These are phyloP conservation scores for Coniosporium apollinis DNA, from an alignment of 495 filamentous ascomycete species.

Conservation along the genomic window DNA sequence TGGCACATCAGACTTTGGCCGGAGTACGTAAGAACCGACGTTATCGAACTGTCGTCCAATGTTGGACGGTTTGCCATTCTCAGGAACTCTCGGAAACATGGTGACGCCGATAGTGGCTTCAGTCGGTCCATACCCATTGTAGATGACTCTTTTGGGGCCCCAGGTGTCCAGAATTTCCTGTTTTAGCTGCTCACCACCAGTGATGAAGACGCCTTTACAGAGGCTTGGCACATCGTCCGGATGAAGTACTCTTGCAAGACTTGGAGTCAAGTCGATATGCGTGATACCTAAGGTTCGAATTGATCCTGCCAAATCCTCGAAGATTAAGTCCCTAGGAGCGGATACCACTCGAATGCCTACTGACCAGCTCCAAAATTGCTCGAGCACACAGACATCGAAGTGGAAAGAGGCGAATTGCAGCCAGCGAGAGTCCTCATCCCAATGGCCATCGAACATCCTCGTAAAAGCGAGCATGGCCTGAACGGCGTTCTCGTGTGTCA, in stretches of 20 bases:
- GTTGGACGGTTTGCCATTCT: conserved; percentile 59
- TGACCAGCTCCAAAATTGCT: conserved; percentile 83
- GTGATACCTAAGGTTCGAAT: conserved; percentile 61
- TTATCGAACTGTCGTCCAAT: conserved; percentile 74
- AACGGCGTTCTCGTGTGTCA: conserved; percentile 57
- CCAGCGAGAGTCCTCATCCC: conserved; percentile 45
- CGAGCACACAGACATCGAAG: conserved; percentile 75
- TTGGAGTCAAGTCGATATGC: conserved; percentile 69
- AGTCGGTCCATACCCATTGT: conserved; percentile 73
- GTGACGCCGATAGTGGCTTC: conserved; percentile 82
- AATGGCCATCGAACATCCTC: conserved; percentile 47
- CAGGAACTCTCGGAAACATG: conserved; percentile 55
- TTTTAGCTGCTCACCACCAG: conserved; percentile 53
- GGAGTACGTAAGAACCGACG: conserved; percentile 65
- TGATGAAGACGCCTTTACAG: conserved; percentile 57
- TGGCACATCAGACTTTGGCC: conserved; percentile 45
- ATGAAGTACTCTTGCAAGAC: conserved; percentile 40
- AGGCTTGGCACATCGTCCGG: conserved; percentile 53
- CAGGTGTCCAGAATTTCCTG: conserved; percentile 57
- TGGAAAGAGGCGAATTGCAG: conserved; percentile 80
- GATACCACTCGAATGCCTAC: conserved; percentile 66
- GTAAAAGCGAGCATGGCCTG: conserved; percentile 64
- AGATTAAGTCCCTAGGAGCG: conserved; percentile 58
- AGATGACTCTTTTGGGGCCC: conserved; percentile 46
- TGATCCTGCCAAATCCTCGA: conserved; percentile 54